Evolutionary conservation across 1,284 basidiomycete species (phyloP).

Genomic region (Leccinum fuscescens): DNA sequence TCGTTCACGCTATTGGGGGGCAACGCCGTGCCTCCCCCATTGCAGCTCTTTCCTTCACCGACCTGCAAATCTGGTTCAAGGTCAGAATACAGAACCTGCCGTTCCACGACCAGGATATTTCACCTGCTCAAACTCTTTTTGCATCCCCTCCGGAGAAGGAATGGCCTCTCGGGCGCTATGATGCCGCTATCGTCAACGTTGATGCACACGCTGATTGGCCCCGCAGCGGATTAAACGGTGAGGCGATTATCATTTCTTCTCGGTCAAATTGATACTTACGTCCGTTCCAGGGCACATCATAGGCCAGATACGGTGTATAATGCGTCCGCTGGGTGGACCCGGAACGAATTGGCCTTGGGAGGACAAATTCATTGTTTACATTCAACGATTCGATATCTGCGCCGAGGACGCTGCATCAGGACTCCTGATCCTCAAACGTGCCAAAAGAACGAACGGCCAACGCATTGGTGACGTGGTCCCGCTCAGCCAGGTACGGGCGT

Average conservation of each 20-base stretch:
- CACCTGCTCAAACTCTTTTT: background rate
- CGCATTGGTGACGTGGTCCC: background rate
- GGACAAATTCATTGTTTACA: background rate
- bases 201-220: conserved; percentile 1
- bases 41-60: background rate
- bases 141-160: background rate
- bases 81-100: background rate
- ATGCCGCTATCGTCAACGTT: conserved; percentile 1
- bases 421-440: background rate
- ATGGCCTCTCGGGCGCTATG: background rate
- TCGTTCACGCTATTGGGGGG: background rate
- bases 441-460: background rate
- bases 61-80: background rate
- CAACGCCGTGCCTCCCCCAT: background rate
- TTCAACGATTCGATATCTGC: background rate
- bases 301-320: background rate
- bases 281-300: background rate
- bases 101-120: background rate
- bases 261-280: background rate
- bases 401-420: background rate
- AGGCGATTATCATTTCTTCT: background rate
- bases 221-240: background rate
- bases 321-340: background rate
- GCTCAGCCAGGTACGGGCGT: background rate
- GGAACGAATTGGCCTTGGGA: background rate